phyloP scores from a whole-genome alignment of 2,329 filamentous ascomycete species.

The Blastomyces percursus region DNA sequence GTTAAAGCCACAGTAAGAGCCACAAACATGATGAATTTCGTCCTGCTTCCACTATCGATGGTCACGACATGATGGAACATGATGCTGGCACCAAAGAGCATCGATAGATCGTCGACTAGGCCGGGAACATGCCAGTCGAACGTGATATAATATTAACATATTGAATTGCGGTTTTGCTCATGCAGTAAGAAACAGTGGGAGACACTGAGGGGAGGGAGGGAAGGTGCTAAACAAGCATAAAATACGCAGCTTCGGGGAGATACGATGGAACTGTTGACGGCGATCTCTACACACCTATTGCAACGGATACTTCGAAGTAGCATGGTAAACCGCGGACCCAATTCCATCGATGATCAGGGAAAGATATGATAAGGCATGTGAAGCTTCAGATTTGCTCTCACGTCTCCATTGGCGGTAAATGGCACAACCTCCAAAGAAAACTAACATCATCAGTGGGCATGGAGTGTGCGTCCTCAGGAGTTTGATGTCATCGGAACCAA shows the following conservation, averaged over 20 bases:
- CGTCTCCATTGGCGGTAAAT: constrained; percentile 12
- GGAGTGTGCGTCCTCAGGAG: neutral
- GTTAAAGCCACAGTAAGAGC: constrained; percentile 5
- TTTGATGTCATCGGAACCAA: too few species aligned
- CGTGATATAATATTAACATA: neutral
- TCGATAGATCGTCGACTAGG: constrained; percentile 12
- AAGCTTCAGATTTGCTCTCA: constrained; percentile 12
- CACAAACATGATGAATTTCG: constrained; percentile 5
- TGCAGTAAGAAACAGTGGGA: neutral
- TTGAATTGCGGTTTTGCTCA: neutral
- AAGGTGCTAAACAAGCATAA: neutral
- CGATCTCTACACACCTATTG: constrained; percentile 11
- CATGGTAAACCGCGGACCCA: constrained; percentile 17
- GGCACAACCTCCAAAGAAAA: constrained; percentile 10
- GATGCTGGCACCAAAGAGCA: constrained; percentile 10
- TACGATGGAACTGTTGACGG: neutral
- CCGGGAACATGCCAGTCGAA: neutral
- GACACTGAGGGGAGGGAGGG: too few species aligned
- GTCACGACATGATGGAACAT: constrained; percentile 14
- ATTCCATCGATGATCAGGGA: constrained; percentile 19
- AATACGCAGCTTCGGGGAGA: neutral
- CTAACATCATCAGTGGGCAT: neutral
- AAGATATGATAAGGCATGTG: constrained; percentile 14
- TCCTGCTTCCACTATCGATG: constrained; percentile 4
- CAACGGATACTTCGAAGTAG: constrained; percentile 17